Evolutionary conservation across 164 flowering plant species (phyloP).

Genomic region (Amborella trichopoda): DNA sequence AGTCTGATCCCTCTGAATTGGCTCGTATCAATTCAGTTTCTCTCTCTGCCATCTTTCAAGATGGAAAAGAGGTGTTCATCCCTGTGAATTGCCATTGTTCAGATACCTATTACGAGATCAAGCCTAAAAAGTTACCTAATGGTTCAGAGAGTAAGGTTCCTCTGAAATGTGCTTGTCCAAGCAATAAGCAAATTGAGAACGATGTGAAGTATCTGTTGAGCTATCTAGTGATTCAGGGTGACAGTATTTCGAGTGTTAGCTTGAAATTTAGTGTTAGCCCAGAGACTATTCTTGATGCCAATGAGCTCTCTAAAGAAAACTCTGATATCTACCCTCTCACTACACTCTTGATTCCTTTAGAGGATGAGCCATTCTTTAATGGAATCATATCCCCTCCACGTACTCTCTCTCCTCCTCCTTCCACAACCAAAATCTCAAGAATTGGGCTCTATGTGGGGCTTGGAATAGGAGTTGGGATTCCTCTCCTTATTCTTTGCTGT

Average conservation of each 20-base stretch:
- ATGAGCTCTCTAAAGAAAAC: conserved; percentile 14
- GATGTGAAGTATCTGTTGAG: conserved; percentile 37
- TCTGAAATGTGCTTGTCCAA: conserved; percentile 64
- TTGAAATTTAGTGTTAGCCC: conserved; percentile 20
- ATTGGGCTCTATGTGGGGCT: too few relatives aligned
- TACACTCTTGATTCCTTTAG: conserved; percentile 40
- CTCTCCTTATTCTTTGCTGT: too few relatives aligned
- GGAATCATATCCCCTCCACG: too few relatives aligned
- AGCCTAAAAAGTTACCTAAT: too few relatives aligned
- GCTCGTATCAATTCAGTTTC: conserved; percentile 31
- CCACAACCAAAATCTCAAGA: too few relatives aligned
- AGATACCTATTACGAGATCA: too few relatives aligned
- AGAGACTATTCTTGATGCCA: conserved; percentile 30
- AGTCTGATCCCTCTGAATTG: conserved; percentile 15
- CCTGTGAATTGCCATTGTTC: conserved; percentile 59
- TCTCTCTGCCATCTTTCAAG: conserved; percentile 14
- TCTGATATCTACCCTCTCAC: conserved; percentile 28
- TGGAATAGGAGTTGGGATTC: too few relatives aligned
- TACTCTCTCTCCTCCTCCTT: too few relatives aligned
- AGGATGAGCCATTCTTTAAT: conserved; percentile 21
- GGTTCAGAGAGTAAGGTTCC: conserved; percentile 29
- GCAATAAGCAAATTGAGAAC: conserved; percentile 21
- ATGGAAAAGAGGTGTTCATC: conserved; percentile 21
- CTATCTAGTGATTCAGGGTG: conserved; percentile 23
- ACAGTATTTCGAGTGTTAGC: conserved; percentile 20